phyloP scores from a whole-genome alignment of 139 green algal genomes.

The Picochlorum sp. region DNA sequence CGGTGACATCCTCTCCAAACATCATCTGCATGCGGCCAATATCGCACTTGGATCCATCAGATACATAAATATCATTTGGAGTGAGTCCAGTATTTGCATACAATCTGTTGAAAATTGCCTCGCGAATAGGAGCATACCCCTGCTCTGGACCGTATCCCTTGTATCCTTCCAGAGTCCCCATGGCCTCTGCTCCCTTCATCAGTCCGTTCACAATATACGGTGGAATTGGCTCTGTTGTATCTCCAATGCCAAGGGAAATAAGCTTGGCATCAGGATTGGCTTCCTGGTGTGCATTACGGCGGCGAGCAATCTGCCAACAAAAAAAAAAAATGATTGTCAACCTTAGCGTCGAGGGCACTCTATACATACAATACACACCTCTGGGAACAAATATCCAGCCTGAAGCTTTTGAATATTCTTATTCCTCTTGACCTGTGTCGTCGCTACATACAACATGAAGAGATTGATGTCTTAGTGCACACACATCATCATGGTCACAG shows the following conservation, averaged over 20 bases:
- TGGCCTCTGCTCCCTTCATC: slow-evolving; percentile 60
- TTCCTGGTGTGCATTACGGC: slow-evolving; percentile 84
- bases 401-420: slow-evolving; percentile 95
- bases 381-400: slow-evolving; percentile 98
- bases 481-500: too few species aligned
- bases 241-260: slow-evolving; percentile 95
- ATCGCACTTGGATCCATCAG: slow-evolving; percentile 98
- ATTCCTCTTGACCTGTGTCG: slow-evolving; percentile 65
- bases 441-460: slow-evolving; percentile 11
- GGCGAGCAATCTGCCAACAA: slow-evolving; percentile 71
- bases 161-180: slow-evolving; percentile 91
- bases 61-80: slow-evolving; percentile 90
- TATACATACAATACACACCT: slow-evolving; percentile 42
- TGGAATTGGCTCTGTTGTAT: slow-evolving; percentile 98
- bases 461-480: not conserved
- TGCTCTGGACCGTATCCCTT: slow-evolving; percentile 95
- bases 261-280: slow-evolving; percentile 89
- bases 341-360: not conserved
- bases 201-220: slow-evolving; percentile 77
- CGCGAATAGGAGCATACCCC: slow-evolving; percentile 68
- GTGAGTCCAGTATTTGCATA: slow-evolving; percentile 62
- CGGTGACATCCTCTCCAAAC: slow-evolving; percentile 53
- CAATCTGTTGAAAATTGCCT: slow-evolving; percentile 68
- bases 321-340: slow-evolving; percentile 1
- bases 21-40: slow-evolving; percentile 91